Evolutionary conservation across 495 filamentous ascomycete genomes (phyloP).

Genomic region (Choiromyces venosus): DNA sequence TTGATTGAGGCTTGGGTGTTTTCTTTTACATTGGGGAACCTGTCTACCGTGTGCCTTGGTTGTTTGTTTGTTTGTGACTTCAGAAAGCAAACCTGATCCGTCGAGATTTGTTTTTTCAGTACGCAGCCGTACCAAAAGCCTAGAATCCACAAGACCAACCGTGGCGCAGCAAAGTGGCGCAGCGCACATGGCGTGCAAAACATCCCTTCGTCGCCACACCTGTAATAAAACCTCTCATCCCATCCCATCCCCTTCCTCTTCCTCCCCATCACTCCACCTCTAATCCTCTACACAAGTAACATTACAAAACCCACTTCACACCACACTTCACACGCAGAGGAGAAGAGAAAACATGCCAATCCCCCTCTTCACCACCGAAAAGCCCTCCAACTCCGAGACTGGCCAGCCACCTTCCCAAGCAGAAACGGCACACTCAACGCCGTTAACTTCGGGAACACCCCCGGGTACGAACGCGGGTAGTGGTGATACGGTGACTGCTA

Average conservation of each 20-base stretch:
- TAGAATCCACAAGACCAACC: neutral
- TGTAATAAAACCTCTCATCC: neutral
- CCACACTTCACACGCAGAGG: neutral
- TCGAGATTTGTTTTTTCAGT: too few relatives aligned
- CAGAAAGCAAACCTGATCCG: too few relatives aligned
- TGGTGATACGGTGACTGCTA: conserved; percentile 3
- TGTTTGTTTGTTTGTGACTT: too few relatives aligned
- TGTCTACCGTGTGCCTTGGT: too few relatives aligned
- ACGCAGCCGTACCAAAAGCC: too few relatives aligned
- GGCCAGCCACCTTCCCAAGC: conserved; percentile 13
- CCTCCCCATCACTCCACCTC: neutral
- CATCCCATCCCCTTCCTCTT: neutral
- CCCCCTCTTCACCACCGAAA: conserved; percentile 40
- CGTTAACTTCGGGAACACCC: conserved; percentile 19
- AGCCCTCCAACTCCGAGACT: conserved; percentile 38
- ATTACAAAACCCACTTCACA: neutral
- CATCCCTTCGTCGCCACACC: neutral
- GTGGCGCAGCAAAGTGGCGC: neutral
- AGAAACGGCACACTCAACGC: conserved; percentile 21
- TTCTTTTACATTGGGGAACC: too few relatives aligned
- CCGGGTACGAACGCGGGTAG: conserved; percentile 1
- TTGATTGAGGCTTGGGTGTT: too few relatives aligned
- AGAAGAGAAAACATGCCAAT: conserved; percentile 37
- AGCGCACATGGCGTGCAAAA: neutral
- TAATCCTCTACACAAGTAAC: too few relatives aligned